phyloP scores from a whole-genome alignment of 805 yeast species.

The Kodamaea laetipori region DNA sequence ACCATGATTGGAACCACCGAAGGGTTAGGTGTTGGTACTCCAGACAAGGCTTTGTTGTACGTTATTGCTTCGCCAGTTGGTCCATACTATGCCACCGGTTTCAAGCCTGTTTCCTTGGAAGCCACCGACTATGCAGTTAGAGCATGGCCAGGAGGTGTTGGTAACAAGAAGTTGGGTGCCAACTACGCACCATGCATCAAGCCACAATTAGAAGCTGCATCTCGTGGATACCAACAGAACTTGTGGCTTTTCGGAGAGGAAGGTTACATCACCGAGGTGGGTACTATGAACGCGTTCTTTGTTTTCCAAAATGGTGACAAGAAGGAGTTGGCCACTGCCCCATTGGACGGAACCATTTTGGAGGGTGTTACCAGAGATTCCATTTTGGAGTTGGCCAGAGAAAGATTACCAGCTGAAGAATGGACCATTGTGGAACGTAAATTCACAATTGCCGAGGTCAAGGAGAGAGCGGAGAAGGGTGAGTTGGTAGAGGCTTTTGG shows the following conservation, averaged over 20 bases:
- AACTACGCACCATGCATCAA: constrained; percentile 94
- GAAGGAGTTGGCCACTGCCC: constrained; percentile 93
- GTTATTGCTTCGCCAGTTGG: constrained; percentile 96
- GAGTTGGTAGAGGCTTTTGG: constrained; percentile 94
- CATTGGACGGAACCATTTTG: constrained; percentile 94
- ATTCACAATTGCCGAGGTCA: constrained; percentile 78
- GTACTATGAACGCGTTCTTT: constrained; percentile 94
- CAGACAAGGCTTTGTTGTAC: constrained; percentile 77
- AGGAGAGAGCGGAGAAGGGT: constrained; percentile 74
- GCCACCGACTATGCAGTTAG: constrained; percentile 96
- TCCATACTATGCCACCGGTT: constrained; percentile 92
- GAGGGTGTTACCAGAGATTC: constrained; percentile 98
- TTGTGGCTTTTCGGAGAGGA: constrained; percentile 95
- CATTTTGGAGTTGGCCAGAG: constrained; percentile 72
- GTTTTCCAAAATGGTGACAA: constrained; percentile 77
- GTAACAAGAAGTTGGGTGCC: constrained; percentile 95
- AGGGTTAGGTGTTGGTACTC: constrained; percentile 83
- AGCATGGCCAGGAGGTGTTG: constrained; percentile 99
- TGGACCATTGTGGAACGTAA: constrained; percentile 87
- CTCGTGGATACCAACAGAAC: constrained; percentile 92
- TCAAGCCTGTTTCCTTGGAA: constrained; percentile 91
- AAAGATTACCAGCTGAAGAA: constrained; percentile 68
- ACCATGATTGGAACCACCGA: constrained; percentile 92
- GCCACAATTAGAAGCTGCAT: constrained; percentile 89
- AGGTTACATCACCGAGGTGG: constrained; percentile 87